Percentiles rank a stretch among this genome's conserved stretches.
These are phyloP conservation scores for Aspergillus nidulans DNA, from an alignment of 495 filamentous ascomycete species.

Conservation along the genomic window DNA sequence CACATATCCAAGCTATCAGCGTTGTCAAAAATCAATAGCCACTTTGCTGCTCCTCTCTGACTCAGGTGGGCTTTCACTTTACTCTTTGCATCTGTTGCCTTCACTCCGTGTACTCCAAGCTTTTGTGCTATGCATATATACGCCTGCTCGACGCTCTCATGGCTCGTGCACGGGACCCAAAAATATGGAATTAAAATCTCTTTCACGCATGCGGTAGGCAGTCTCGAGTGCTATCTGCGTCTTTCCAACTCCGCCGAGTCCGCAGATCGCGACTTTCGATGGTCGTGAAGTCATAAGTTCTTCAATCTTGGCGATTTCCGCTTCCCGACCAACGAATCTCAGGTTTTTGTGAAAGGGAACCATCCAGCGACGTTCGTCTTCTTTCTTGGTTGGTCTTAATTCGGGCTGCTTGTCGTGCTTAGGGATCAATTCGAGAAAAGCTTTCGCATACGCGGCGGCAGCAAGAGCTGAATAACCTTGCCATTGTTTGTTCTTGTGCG, in stretches of 20 bases:
- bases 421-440: slow-evolving; percentile 22
- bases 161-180: slow-evolving; percentile 5
- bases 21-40: slow-evolving; percentile 10
- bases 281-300: background rate
- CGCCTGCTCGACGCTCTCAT: slow-evolving; percentile 1
- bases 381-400: background rate
- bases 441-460: slow-evolving; percentile 29
- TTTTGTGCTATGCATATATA: background rate
- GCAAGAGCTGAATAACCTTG: slow-evolving; percentile 21
- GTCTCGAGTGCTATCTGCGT: slow-evolving; percentile 39
- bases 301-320: background rate
- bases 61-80: background rate
- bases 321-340: background rate
- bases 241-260: slow-evolving; percentile 41
- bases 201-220: slow-evolving; percentile 23
- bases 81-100: background rate
- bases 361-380: background rate
- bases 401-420: background rate
- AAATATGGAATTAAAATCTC: slow-evolving; percentile 15
- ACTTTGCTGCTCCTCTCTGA: background rate
- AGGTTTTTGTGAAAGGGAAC: background rate
- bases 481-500: slow-evolving; percentile 35
- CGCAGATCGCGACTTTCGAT: slow-evolving; percentile 25
- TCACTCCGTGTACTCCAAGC: background rate
- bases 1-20: slow-evolving; percentile 2